A percentile compares a stretch with the other conserved stretches of the same genome.
Conservation (phyloP, 2,329 filamentous ascomycete genomes). For the Diplocarpon mali region DNA sequence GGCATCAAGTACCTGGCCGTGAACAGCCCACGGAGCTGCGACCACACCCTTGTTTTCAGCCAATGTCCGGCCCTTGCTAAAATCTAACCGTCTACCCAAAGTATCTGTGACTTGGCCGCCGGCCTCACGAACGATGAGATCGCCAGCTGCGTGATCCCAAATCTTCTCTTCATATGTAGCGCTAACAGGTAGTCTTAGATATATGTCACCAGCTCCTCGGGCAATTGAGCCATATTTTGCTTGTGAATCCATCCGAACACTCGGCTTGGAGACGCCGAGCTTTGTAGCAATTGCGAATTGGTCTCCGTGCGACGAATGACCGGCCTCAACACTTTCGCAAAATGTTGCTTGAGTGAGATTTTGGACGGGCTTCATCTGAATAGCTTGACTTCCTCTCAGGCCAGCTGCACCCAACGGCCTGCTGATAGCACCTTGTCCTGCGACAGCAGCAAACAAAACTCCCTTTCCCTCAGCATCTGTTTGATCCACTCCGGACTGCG, state of each 20-base stretch:
- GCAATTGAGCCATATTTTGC: conserved; percentile 97
- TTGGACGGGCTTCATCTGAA: conserved; percentile 67
- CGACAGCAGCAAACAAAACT: conserved; percentile 77
- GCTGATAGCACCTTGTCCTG: conserved; percentile 69
- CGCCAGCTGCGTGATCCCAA: conserved; percentile 96
- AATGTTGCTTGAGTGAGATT: conserved; percentile 77
- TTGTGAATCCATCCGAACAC: conserved; percentile 93
- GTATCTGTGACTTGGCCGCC: conserved; percentile 89
- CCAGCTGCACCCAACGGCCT: conserved; percentile 52
- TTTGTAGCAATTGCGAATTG: conserved; percentile 73
- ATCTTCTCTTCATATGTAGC: conserved; percentile 97
- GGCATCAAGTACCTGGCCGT: conserved; percentile 64
- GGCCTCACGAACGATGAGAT: conserved; percentile 87
- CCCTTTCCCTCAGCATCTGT: conserved; percentile 66
- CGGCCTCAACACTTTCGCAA: conserved; percentile 92
- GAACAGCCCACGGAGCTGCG: conserved; percentile 68
- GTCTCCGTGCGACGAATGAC: conserved; percentile 81
- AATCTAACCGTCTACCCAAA: conserved; percentile 74
- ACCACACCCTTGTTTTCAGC: conserved; percentile 89
- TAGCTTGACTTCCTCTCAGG: conserved; percentile 46
- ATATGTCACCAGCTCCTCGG: conserved; percentile 86
- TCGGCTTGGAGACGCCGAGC: conserved; percentile 79
- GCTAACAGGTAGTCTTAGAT: conserved; percentile 76
- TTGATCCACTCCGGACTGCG: conserved; percentile 63
- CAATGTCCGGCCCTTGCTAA: conserved; percentile 75